A percentile compares a stretch with the other conserved stretches of the same genome.
Conservation (phyloP, 352 stramenopile species). For the Globisporangium uncinulatum region DNA sequence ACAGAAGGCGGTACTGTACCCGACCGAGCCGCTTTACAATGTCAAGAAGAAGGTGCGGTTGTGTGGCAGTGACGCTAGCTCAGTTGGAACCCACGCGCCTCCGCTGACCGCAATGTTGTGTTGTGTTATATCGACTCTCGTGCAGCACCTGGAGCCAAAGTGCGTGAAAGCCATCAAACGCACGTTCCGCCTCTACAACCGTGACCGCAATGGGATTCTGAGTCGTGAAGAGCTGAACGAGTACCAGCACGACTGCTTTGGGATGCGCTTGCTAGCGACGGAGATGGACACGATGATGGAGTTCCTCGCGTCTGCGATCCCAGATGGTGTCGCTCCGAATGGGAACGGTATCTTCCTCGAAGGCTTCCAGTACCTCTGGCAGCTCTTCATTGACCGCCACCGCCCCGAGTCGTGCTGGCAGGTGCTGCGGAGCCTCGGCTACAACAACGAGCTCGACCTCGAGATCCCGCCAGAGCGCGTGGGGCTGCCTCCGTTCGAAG, state of each 20-base stretch:
- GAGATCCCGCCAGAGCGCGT: conserved; percentile 68
- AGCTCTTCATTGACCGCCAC: conserved; percentile 87
- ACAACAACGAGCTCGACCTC: conserved; percentile 76
- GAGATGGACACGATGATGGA: conserved; percentile 88
- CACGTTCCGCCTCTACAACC: conserved; percentile 84
- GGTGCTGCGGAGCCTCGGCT: conserved; percentile 72
- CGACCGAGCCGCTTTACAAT: conserved; percentile 84
- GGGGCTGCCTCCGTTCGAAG: conserved; percentile 43
- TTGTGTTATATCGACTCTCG: not conserved
- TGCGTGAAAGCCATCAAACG: conserved; percentile 83
- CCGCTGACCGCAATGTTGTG: not conserved
- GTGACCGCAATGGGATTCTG: conserved; percentile 71
- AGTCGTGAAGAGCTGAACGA: conserved; percentile 85
- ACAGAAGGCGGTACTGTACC: conserved; percentile 88
- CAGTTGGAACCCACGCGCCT: not conserved
- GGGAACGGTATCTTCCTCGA: conserved; percentile 63
- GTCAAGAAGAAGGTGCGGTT: conserved; percentile 65
- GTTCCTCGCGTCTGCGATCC: conserved; percentile 59
- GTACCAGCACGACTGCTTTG: conserved; percentile 87
- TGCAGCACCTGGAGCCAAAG: conserved; percentile 71
- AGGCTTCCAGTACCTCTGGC: conserved; percentile 81
- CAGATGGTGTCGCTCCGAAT: conserved; percentile 60
- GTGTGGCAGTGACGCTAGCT: not conserved
- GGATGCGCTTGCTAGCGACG: conserved; percentile 62
- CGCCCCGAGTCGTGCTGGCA: conserved; percentile 88